Evolutionary conservation across 768 basidiomycete species (phyloP).

Genomic region (Lactarius sp.): DNA sequence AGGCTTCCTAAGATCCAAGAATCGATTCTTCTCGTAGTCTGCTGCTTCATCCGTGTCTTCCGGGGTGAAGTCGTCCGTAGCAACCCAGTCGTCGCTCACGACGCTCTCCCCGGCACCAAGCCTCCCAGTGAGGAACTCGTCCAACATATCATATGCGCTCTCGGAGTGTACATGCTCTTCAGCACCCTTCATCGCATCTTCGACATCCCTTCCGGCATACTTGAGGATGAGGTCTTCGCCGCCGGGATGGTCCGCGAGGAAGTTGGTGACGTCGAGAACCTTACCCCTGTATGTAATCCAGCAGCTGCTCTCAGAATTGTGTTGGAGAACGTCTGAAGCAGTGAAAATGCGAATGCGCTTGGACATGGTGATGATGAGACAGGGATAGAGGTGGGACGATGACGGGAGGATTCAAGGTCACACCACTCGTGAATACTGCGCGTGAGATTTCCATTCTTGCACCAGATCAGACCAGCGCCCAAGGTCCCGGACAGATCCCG

Average conservation of each 20-base stretch:
- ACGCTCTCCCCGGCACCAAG: conserved; percentile 69
- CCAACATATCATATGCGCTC: conserved; percentile 86
- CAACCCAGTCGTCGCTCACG: conserved; percentile 87
- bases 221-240: conserved; percentile 87
- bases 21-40: conserved; percentile 87
- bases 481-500: no score
- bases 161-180: conserved; percentile 86
- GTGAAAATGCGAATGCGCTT: conserved; percentile 67
- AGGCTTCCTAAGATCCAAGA: conserved; percentile 85
- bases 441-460: neutral
- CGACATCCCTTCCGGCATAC: conserved; percentile 82
- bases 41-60: conserved; percentile 77
- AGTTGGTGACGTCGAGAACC: conserved; percentile 86
- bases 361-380: conserved; percentile 51
- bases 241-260: conserved; percentile 87
- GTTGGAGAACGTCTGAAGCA: conserved; percentile 62
- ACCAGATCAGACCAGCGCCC: no score
- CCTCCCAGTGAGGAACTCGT: conserved; percentile 81
- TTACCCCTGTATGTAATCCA: conserved; percentile 79
- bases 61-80: conserved; percentile 85
- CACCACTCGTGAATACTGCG: neutral
- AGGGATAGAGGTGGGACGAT: conserved; percentile 22
- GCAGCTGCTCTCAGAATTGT: conserved; percentile 58
- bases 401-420: neutral
- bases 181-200: conserved; percentile 71